Conservation (phyloP, 1,284 basidiomycete genomes). For the Tilletia setariae region DNA sequence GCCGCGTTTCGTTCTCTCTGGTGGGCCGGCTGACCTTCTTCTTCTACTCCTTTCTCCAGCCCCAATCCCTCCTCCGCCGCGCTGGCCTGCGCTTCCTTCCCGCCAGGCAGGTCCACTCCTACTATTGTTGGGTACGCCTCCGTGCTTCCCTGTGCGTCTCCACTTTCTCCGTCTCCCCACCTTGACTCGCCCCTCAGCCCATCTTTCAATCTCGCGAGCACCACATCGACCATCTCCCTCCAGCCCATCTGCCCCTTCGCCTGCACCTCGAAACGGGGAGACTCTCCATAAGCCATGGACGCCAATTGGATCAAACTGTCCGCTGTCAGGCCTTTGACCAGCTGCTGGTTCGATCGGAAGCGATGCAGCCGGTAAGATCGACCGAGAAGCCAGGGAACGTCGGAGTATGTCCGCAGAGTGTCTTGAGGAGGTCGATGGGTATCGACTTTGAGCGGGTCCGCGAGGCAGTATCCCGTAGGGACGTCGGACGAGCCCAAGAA, state of each 20-base stretch:
- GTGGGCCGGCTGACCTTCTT: not conserved
- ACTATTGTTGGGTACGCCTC: constrained; percentile 28
- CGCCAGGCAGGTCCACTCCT: constrained; percentile 21
- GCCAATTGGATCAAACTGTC: constrained; percentile 32
- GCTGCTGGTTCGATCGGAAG: constrained; percentile 27
- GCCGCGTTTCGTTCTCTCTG: not conserved
- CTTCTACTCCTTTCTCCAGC: not conserved
- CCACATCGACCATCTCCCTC: constrained; percentile 29
- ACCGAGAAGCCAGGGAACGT: constrained; percentile 32
- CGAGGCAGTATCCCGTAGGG: constrained; percentile 4
- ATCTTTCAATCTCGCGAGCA: constrained; percentile 26
- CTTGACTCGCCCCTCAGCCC: constrained; percentile 22
- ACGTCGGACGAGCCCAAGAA: constrained; percentile 26
- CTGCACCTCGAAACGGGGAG: constrained; percentile 10
- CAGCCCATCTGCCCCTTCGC: constrained; percentile 23
- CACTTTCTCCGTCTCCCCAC: constrained; percentile 39
- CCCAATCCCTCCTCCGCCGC: not conserved
- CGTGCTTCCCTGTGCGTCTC: constrained; percentile 29
- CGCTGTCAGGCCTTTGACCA: constrained; percentile 36
- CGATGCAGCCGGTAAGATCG: constrained; percentile 28
- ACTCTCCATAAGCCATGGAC: constrained; percentile 18
- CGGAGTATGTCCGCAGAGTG: constrained; percentile 31
- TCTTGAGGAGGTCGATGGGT: constrained; percentile 32
- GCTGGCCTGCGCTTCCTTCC: not conserved
- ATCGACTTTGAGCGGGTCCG: constrained; percentile 27